Conservation (phyloP, 352 stramenopile species). For the Pilasporangium apinafurcum region DNA sequence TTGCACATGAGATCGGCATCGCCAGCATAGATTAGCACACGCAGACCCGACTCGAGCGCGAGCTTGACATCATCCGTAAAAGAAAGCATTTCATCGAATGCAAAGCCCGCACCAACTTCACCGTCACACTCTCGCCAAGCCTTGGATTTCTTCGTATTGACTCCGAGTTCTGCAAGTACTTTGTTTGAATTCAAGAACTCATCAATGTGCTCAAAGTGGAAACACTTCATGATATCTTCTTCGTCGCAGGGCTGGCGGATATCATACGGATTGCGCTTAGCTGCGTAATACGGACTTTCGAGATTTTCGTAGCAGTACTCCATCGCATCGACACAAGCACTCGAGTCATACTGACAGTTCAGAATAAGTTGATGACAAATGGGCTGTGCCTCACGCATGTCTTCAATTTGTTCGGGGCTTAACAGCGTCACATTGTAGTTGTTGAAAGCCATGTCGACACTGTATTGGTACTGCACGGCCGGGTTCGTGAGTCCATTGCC, state of each 20-base stretch:
- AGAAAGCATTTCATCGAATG: constrained; percentile 93
- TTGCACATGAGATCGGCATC: constrained; percentile 98
- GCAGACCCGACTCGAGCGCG: constrained; percentile 64
- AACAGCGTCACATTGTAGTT: constrained; percentile 65
- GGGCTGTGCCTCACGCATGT: constrained; percentile 48
- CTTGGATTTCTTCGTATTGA: constrained; percentile 41
- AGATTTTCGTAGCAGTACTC: constrained; percentile 54
- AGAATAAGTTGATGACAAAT: constrained; percentile 48
- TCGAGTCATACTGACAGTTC: constrained; percentile 38
- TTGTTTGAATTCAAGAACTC: constrained; percentile 61
- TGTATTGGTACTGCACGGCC: constrained; percentile 58
- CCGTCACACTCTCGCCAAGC: constrained; percentile 92
- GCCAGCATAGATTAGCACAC: constrained; percentile 94
- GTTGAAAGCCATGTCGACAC: constrained; percentile 65
- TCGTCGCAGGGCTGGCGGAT: constrained; percentile 47
- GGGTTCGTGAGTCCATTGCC: constrained; percentile 58
- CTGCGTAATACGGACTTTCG: constrained; percentile 35
- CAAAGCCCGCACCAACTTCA: constrained; percentile 88
- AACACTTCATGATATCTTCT: constrained; percentile 56
- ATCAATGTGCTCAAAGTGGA: constrained; percentile 61
- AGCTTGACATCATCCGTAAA: constrained; percentile 84
- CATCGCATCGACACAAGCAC: constrained; percentile 34
- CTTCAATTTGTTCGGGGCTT: constrained; percentile 20
- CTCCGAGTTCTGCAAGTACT: constrained; percentile 21
- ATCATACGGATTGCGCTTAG: constrained; percentile 69